These are phyloP conservation scores for Fusarium pseudonygamai DNA, from an alignment of 2,329 filamentous ascomycete genomes.

Conservation along the genomic window DNA sequence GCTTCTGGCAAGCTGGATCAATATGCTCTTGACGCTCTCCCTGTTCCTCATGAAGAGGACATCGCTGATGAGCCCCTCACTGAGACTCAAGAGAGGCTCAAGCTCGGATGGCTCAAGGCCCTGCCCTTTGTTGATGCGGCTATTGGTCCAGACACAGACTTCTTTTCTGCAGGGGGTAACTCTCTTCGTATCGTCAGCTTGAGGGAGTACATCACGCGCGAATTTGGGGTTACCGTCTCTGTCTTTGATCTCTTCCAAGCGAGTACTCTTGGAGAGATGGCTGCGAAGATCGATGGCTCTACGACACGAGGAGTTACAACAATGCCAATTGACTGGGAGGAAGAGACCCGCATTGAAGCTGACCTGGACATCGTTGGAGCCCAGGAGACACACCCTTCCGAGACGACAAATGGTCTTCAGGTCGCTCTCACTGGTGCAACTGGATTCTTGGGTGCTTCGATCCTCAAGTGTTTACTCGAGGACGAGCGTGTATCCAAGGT, in stretches of 20 bases:
- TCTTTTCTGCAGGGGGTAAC: neutral
- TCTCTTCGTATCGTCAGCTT: neutral
- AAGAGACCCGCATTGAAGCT: neutral
- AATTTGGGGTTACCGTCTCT: neutral
- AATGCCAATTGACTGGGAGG: neutral
- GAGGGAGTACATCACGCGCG: neutral
- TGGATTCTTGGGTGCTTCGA: neutral
- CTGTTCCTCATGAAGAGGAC: neutral
- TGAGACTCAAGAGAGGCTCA: conserved; percentile 1
- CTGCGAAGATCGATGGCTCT: neutral
- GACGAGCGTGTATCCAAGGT: neutral
- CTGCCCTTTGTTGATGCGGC: neutral
- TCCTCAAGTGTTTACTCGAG: neutral
- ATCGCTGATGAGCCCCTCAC: neutral
- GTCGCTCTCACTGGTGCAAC: neutral
- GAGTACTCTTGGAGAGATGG: neutral
- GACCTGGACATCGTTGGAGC: too few species aligned
- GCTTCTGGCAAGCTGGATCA: conserved; percentile 3
- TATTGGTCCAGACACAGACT: neutral
- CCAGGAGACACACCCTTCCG: rapidly evolving
- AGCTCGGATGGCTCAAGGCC: neutral
- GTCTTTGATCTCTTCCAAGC: neutral
- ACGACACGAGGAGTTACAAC: neutral
- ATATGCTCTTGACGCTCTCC: neutral
- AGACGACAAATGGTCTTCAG: neutral